Base-by-base conservation (phyloP, 2,329 filamentous ascomycete species). In the Diaporthe batatas region DNA sequence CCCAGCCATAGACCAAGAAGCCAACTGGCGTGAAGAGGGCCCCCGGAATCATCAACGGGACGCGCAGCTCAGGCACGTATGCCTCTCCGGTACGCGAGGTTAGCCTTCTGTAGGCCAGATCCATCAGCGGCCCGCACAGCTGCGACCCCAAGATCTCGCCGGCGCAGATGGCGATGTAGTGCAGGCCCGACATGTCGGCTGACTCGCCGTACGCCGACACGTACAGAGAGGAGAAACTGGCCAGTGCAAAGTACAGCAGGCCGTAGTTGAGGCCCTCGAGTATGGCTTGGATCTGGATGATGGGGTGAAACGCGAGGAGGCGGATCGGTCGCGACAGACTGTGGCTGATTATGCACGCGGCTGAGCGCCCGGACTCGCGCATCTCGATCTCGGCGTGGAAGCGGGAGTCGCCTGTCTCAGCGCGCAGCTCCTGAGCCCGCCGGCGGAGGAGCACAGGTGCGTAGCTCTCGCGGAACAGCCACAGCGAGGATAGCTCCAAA, bases 251-350 rank as follows among this genome's bases (percentile, higher is more conserved):
- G 72, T 92, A 93, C 78, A 92, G 87, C 0, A 91, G 79, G 0
- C 91, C 91, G 75, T 91, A 92, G 21, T 88, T 81, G 75, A 90
- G 88, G 0, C 87, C 90, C 75, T 87, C 86, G 76, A 91, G 88
- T 12, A 87, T 55, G 0, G 89, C 84, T 0, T 89, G 78, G 32
- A 87, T 83, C 76, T 90, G 89, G 34, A 92, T 85, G 72, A 91
- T 91, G 14, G 89, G 88, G 69, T 92, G 89, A 0, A 88, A 90
- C 8, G 77, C 76, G 0, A 92, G 81, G 5, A 92, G 83, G 1
- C 85, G 84, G 70, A 91, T 84, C 0, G 91, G 91, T 0, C 91
- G 84, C 10, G 86, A 80, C 53, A 91, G 76, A 3, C 87, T 84
- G 7, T 75, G 76, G 0, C 55, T 68, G 2, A 84, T 59, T 6